These are phyloP conservation scores for Irpex sp. DNA, from an alignment of 1,284 basidiomycete genomes.

Conservation along the genomic window DNA sequence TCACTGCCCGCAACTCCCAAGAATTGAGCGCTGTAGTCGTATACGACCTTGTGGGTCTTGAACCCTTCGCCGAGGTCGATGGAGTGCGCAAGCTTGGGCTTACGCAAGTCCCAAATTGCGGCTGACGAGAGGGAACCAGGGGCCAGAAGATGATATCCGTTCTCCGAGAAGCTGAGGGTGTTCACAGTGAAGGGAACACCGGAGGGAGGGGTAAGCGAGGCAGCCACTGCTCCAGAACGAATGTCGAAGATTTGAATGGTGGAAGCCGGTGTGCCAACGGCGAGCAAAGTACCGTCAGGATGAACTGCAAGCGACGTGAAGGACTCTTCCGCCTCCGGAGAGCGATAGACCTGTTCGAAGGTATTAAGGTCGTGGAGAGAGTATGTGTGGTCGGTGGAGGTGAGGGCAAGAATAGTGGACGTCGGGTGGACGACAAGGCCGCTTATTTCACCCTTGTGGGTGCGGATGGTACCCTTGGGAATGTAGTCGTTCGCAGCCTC, in stretches of 20 bases:
- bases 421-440: slow-evolving; percentile 89
- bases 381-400: slow-evolving; percentile 87
- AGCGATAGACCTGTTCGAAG: slow-evolving; percentile 69
- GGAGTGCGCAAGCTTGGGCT: slow-evolving; percentile 63
- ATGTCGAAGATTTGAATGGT: slow-evolving; percentile 89
- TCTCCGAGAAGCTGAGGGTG: slow-evolving; percentile 90
- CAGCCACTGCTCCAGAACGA: slow-evolving; percentile 75
- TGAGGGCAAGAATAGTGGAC: slow-evolving; percentile 67
- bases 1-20: slow-evolving; percentile 81
- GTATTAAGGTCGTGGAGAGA: slow-evolving; percentile 80
- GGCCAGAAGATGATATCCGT: slow-evolving; percentile 92
- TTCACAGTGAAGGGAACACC: slow-evolving; percentile 69
- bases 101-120: slow-evolving; percentile 93
- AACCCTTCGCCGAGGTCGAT: slow-evolving; percentile 69
- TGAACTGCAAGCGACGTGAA: slow-evolving; percentile 83
- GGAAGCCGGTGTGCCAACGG: slow-evolving; percentile 77
- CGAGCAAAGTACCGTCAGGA: slow-evolving; percentile 88
- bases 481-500: slow-evolving; percentile 73
- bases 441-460: slow-evolving; percentile 84
- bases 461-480: slow-evolving; percentile 69
- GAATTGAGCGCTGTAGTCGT: slow-evolving; percentile 86
- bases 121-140: slow-evolving; percentile 72
- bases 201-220: slow-evolving; percentile 66
- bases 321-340: slow-evolving; percentile 58
- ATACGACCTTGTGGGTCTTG: slow-evolving; percentile 76